Percentiles rank a stretch among this genome's conserved stretches.
Evolutionary conservation across 495 filamentous ascomycete genomes (phyloP).

Genomic region (Penicillium pulvis): DNA sequence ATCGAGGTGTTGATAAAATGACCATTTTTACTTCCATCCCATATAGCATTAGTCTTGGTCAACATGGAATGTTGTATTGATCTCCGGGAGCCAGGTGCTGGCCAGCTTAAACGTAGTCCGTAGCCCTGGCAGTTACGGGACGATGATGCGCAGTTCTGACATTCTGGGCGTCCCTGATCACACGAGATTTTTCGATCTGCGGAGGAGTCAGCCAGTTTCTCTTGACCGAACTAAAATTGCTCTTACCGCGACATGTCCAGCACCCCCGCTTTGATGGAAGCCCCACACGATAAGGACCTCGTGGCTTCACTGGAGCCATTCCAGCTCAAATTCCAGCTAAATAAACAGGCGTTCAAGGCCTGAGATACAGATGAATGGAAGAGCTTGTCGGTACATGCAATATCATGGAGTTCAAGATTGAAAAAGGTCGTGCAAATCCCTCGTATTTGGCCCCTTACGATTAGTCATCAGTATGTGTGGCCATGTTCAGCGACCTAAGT

Average conservation of each 20-base stretch:
- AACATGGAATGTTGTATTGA: background rate
- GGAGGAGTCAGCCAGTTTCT: too few relatives aligned
- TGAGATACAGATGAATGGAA: too few relatives aligned
- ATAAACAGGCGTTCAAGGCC: background rate
- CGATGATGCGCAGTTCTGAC: slow-evolving; percentile 4
- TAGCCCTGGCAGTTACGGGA: slow-evolving; percentile 13
- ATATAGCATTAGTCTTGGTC: background rate
- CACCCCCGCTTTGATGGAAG: slow-evolving; percentile 9
- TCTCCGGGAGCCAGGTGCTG: slow-evolving; percentile 4
- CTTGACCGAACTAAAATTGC: too few relatives aligned
- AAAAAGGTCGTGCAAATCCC: too few relatives aligned
- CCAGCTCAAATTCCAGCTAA: background rate
- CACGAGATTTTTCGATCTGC: slow-evolving; percentile 9
- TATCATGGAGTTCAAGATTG: too few relatives aligned
- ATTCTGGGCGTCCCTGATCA: slow-evolving; percentile 7
- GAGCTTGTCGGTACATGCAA: too few relatives aligned
- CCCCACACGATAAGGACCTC: slow-evolving; percentile 10
- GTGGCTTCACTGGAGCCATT: slow-evolving; percentile 1
- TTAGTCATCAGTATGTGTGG: too few relatives aligned
- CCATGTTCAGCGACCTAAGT: too few relatives aligned
- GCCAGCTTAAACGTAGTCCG: slow-evolving; percentile 17
- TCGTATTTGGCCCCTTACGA: too few relatives aligned
- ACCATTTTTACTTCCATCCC: background rate
- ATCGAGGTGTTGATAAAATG: slow-evolving; percentile 13
- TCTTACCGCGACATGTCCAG: slow-evolving; percentile 13